Conservation (phyloP, 2,329 filamentous ascomycete genomes). For the Basipetospora chlamydospora region DNA sequence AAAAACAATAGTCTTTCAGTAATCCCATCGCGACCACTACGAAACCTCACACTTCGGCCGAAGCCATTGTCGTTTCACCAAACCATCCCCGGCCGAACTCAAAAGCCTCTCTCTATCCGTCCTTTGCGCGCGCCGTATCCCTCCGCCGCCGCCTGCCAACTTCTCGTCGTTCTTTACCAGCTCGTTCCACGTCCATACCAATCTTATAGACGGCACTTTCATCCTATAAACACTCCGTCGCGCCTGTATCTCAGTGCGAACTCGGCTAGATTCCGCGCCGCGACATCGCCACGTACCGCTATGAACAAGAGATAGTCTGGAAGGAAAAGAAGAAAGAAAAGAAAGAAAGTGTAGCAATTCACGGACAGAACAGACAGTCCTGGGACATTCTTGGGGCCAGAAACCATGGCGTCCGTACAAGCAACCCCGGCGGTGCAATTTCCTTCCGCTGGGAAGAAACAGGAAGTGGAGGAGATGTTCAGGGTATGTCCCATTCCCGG, state of each 20-base stretch:
- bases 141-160: not conserved
- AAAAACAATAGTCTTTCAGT: too few relatives aligned
- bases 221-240: too few relatives aligned
- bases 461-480: conserved; percentile 64
- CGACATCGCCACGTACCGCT: conserved; percentile 11
- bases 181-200: too few relatives aligned
- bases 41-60: not conserved
- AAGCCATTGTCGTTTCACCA: not conserved
- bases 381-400: too few relatives aligned
- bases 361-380: too few relatives aligned
- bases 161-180: not conserved
- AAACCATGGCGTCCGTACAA: conserved; percentile 74
- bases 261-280: not conserved
- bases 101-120: too few relatives aligned
- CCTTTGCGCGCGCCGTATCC: not conserved
- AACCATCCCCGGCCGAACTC: too few relatives aligned
- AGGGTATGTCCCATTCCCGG: conserved; percentile 31
- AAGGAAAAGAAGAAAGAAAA: conserved; percentile 12
- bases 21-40: not conserved
- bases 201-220: too few relatives aligned
- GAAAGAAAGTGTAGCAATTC: too few relatives aligned
- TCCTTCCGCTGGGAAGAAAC: conserved; percentile 49
- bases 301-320: conserved; percentile 22
- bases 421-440: conserved; percentile 53
- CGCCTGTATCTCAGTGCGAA: too few relatives aligned